These are phyloP conservation scores for Wickerhamomyces chambardii DNA, from an alignment of 805 yeast species.

Conservation along the genomic window DNA sequence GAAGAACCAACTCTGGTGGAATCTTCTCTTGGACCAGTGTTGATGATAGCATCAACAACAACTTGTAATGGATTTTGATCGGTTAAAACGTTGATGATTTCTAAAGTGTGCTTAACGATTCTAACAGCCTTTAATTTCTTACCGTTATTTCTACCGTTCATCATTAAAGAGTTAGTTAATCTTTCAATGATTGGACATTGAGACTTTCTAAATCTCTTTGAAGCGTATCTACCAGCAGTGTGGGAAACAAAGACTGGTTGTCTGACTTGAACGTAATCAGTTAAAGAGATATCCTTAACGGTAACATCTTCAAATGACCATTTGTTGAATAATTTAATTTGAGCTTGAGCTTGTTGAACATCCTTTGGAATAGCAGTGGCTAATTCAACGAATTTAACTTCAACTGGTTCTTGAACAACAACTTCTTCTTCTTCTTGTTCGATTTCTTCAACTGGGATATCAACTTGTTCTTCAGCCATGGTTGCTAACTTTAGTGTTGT, in stretches of 20 bases:
- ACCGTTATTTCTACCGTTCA: slow-evolving; percentile 99
- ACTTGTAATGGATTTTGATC: slow-evolving; percentile 99
- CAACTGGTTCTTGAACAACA: slow-evolving; percentile 79
- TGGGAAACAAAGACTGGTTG: slow-evolving; percentile 97
- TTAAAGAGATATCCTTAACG: slow-evolving; percentile 95
- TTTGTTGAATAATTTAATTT: slow-evolving; percentile 98
- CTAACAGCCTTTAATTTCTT: slow-evolving; percentile 99
- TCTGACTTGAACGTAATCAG: slow-evolving; percentile 97
- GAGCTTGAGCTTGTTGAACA: slow-evolving; percentile 91
- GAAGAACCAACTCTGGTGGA: slow-evolving; percentile 99
- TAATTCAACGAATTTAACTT: slow-evolving; percentile 71
- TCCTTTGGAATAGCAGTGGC: slow-evolving; percentile 97
- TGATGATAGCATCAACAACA: slow-evolving; percentile 97
- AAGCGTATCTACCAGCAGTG: slow-evolving; percentile 99
- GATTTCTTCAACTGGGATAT: slow-evolving; percentile 37
- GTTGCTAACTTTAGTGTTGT: not conserved
- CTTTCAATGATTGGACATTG: slow-evolving; percentile 99
- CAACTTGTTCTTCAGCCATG: slow-evolving; percentile 74
- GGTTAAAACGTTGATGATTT: slow-evolving; percentile 93
- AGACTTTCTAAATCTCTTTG: slow-evolving; percentile 99
- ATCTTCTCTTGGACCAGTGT: slow-evolving; percentile 99
- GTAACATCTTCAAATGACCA: slow-evolving; percentile 98
- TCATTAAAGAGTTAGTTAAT: slow-evolving; percentile 99
- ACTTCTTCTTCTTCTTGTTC: slow-evolving; percentile 49
- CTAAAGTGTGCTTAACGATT: slow-evolving; percentile 98